phyloP scores from a whole-genome alignment of 805 yeast species.

The Kluyveromyces aestuarii region DNA sequence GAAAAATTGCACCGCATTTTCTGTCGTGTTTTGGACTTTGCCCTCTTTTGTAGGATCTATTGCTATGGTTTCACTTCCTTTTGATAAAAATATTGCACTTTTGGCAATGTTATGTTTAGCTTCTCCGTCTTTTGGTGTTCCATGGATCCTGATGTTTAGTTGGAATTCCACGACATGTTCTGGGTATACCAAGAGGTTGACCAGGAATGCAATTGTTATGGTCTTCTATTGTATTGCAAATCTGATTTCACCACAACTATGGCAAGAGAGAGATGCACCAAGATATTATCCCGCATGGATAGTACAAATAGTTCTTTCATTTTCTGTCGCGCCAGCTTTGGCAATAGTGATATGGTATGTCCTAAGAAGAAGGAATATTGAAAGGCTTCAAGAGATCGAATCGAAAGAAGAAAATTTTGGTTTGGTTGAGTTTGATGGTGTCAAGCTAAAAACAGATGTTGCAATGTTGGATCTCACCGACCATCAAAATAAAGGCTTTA shows the following conservation, averaged over 20 bases:
- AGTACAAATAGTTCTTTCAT: constrained; percentile 47
- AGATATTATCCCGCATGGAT: constrained; percentile 41
- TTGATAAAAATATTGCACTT: constrained; percentile 37
- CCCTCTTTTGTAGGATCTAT: constrained; percentile 40
- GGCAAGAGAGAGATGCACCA: constrained; percentile 42
- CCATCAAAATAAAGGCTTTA: constrained; percentile 40
- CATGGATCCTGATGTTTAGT: constrained; percentile 32
- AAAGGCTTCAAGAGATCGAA: constrained; percentile 24
- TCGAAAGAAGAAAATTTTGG: constrained; percentile 18
- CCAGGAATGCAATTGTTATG: constrained; percentile 38
- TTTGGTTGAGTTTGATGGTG: constrained; percentile 26
- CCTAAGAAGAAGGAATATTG: constrained; percentile 35
- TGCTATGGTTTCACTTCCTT: constrained; percentile 36
- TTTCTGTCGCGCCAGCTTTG: constrained; percentile 36
- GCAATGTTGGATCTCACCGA: constrained; percentile 46
- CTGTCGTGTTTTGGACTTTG: constrained; percentile 31
- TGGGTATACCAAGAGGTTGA: constrained; percentile 43
- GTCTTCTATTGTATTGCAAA: constrained; percentile 41
- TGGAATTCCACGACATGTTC: constrained; percentile 31
- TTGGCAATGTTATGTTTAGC: constrained; percentile 43
- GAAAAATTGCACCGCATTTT: constrained; percentile 33
- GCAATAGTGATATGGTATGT: constrained; percentile 37
- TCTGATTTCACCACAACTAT: constrained; percentile 47
- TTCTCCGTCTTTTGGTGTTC: constrained; percentile 35
- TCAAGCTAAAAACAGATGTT: constrained; percentile 24